Percentiles rank a stretch among this genome's conserved stretches.
Evolutionary conservation across 2,329 filamentous ascomycete species (phyloP).

Genomic region (Fonsecaea nubica): DNA sequence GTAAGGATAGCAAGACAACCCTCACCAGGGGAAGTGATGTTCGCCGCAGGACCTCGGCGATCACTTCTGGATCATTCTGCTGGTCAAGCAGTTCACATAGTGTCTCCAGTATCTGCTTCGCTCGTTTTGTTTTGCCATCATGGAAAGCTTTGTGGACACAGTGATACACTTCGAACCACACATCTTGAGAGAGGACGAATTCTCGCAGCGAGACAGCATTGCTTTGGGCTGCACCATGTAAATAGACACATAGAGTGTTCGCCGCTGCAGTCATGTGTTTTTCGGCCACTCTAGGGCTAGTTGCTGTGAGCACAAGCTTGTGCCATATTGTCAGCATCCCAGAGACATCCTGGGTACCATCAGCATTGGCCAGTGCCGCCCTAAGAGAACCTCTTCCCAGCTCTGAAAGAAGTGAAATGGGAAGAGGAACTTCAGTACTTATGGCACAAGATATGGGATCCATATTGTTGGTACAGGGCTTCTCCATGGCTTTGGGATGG

Average conservation of each 20-base stretch:
- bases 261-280: slow-evolving; percentile 52
- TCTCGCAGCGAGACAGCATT: slow-evolving; percentile 43
- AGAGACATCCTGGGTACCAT: slow-evolving; percentile 15
- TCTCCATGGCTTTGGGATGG: neutral
- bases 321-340: slow-evolving; percentile 47
- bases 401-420: slow-evolving; percentile 29
- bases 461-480: slow-evolving; percentile 18
- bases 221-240: slow-evolving; percentile 49
- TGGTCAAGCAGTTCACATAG: slow-evolving; percentile 42
- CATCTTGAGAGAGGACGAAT: slow-evolving; percentile 45
- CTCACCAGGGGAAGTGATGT: slow-evolving; percentile 31
- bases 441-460: slow-evolving; percentile 42
- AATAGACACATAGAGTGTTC: slow-evolving; percentile 53
- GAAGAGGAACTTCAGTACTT: slow-evolving; percentile 25
- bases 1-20: slow-evolving; percentile 32
- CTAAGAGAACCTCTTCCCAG: slow-evolving; percentile 30
- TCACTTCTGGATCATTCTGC: slow-evolving; percentile 40
- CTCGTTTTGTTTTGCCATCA: slow-evolving; percentile 52
- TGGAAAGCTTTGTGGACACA: slow-evolving; percentile 51
- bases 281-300: slow-evolving; percentile 47
- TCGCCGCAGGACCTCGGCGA: slow-evolving; percentile 20
- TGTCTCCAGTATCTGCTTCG: slow-evolving; percentile 54
- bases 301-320: slow-evolving; percentile 51
- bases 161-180: slow-evolving; percentile 51
- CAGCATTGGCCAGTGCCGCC: slow-evolving; percentile 11